A percentile compares a stretch with the other conserved stretches of the same genome.
Conservation (phyloP, 106 monocot species). For the Narthecium ossifragum region DNA sequence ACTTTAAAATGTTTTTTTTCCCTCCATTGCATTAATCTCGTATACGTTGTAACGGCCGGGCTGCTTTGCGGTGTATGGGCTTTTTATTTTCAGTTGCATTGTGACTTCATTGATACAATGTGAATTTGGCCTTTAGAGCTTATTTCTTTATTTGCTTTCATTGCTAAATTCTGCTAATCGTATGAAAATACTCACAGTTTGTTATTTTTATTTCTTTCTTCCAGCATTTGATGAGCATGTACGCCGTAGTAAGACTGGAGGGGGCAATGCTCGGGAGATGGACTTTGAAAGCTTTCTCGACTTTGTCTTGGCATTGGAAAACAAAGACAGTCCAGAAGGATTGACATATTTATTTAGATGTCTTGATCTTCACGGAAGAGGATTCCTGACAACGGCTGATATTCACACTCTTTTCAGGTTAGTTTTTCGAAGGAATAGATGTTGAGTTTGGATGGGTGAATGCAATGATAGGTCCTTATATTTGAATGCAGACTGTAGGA, state of each 20-base stretch:
- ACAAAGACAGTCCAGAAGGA: slow-evolving; percentile 94
- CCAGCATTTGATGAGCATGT: slow-evolving; percentile 99
- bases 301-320: slow-evolving; percentile 97
- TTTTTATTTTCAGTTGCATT: too few species aligned
- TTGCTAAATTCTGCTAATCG: too few species aligned
- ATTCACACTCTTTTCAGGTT: slow-evolving; percentile 97
- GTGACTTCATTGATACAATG: too few species aligned
- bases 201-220: slow-evolving; percentile 10
- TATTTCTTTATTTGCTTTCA: too few species aligned
- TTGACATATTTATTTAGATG: slow-evolving; percentile 89
- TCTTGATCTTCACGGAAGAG: slow-evolving; percentile 95
- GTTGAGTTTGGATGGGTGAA: too few species aligned
- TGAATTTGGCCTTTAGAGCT: too few species aligned
- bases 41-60: too few species aligned
- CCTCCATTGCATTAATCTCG: too few species aligned
- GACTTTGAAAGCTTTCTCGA: slow-evolving; percentile 99
- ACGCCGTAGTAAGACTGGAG: slow-evolving; percentile 78
- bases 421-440: not conserved
- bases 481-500: too few species aligned
- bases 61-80: too few species aligned
- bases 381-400: slow-evolving; percentile 89
- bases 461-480: not conserved
- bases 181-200: too few species aligned
- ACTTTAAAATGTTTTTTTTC: too few species aligned
- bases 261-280: slow-evolving; percentile 91